A percentile compares a stretch with the other conserved stretches of the same genome.
Conservation (phyloP, 352 stramenopile species). For the Elongisporangium senticosum region DNA sequence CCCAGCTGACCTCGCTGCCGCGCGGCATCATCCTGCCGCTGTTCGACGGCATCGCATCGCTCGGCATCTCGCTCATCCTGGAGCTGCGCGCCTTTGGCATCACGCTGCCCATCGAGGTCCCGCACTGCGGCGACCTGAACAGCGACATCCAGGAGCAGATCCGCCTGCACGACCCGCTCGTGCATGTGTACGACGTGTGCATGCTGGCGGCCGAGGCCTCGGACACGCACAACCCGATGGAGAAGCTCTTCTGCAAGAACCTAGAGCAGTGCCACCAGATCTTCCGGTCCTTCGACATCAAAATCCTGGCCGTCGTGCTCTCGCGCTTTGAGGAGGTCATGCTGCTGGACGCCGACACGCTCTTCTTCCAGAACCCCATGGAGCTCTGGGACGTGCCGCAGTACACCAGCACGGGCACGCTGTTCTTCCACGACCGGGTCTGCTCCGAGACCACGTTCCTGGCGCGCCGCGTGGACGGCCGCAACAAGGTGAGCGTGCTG, state of each 20-base stretch:
- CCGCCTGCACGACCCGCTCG: constrained; percentile 20
- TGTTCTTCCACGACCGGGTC: constrained; percentile 61
- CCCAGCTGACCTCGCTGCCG: constrained; percentile 10
- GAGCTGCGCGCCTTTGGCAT: constrained; percentile 36
- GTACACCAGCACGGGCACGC: constrained; percentile 34
- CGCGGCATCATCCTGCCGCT: constrained; percentile 51
- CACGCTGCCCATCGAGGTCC: constrained; percentile 43
- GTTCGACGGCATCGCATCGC: constrained; percentile 41
- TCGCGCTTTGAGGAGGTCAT: constrained; percentile 44
- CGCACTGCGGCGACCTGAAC: constrained; percentile 54
- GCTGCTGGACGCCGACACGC: constrained; percentile 42
- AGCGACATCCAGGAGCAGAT: constrained; percentile 18
- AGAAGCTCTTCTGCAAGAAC: constrained; percentile 21
- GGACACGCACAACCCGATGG: constrained; percentile 16
- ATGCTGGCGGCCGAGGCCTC: constrained; percentile 25
- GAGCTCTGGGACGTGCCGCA: constrained; percentile 21
- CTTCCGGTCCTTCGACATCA: constrained; percentile 37
- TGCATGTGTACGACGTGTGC: constrained; percentile 51
- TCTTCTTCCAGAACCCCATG: constrained; percentile 41
- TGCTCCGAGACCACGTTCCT: constrained; percentile 26
- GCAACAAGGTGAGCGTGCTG: constrained; percentile 4
- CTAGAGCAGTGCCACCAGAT: constrained; percentile 25
- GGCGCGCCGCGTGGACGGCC: constrained; percentile 9
- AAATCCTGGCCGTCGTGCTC: constrained; percentile 33
- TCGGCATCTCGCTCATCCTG: constrained; percentile 54